phyloP scores from a whole-genome alignment of 225 moss, liverwort and hornwort genomes.

The Pseudoscleropodium purum region DNA sequence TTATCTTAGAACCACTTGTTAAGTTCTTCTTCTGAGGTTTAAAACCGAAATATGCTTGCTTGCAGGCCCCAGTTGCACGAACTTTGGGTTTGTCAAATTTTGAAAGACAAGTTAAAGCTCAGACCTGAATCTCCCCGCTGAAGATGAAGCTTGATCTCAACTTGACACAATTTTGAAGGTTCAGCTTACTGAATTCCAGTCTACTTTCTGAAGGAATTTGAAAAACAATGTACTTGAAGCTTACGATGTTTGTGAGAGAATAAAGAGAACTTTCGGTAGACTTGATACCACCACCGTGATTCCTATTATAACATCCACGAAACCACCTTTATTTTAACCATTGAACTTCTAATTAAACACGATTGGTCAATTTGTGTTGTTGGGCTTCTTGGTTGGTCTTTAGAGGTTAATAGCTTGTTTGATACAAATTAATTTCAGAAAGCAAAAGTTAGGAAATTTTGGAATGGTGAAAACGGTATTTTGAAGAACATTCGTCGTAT shows the following conservation, averaged over 20 bases:
- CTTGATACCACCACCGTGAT: not conserved
- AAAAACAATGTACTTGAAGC: not conserved
- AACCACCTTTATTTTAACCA: too few relatives aligned
- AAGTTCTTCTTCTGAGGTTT: not conserved
- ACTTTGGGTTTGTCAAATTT: not conserved
- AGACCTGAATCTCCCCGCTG: not conserved
- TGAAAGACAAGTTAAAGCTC: not conserved
- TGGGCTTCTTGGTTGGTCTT: too few relatives aligned
- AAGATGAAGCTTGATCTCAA: not conserved
- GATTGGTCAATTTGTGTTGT: too few relatives aligned
- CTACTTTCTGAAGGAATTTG: not conserved
- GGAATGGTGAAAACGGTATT: too few relatives aligned
- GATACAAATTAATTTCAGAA: too few relatives aligned
- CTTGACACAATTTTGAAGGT: not conserved
- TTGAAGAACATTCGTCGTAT: too few relatives aligned
- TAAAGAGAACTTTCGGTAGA: not conserved
- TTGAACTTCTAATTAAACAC: too few relatives aligned
- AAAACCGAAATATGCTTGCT: conserved; percentile 3
- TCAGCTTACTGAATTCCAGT: not conserved
- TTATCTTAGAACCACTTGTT: not conserved
- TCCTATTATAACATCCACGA: not conserved
- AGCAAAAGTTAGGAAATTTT: too few relatives aligned
- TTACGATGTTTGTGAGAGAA: not conserved
- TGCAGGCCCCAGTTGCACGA: conserved; percentile 7
- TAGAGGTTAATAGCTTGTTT: too few relatives aligned